Evolutionary conservation across 2,329 filamentous ascomycete genomes (phyloP).

Genomic region (Incumbomyces lentus): DNA sequence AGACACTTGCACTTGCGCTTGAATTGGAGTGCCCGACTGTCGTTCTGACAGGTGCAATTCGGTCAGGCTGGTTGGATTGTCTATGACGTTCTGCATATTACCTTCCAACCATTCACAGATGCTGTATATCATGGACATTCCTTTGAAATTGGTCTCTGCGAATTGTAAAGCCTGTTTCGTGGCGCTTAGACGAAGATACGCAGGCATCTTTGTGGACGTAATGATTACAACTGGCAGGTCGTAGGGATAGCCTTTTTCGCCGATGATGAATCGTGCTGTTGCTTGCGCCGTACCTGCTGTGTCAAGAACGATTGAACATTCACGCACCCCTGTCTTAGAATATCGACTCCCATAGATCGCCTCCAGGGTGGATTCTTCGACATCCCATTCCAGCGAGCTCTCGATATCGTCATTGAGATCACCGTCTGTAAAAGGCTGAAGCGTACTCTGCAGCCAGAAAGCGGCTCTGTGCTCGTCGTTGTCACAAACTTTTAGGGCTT

Average conservation of each 20-base stretch:
- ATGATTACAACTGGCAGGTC: constrained; percentile 53
- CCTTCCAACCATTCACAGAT: constrained; percentile 86
- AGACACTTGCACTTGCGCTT: background rate
- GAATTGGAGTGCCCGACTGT: background rate
- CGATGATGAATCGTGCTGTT: constrained; percentile 56
- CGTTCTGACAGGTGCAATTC: constrained; percentile 60
- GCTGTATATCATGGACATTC: constrained; percentile 85
- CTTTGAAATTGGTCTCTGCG: constrained; percentile 59
- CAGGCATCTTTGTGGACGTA: constrained; percentile 53
- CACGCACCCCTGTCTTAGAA: constrained; percentile 46
- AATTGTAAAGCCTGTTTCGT: constrained; percentile 66
- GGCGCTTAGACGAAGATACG: constrained; percentile 86
- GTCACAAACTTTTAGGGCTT: constrained; percentile 58
- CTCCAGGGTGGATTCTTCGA: constrained; percentile 73
- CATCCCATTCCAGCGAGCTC: constrained; percentile 58
- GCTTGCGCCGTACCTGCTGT: constrained; percentile 4
- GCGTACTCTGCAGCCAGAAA: constrained; percentile 62
- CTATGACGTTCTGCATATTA: constrained; percentile 70
- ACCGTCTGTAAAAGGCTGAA: constrained; percentile 28
- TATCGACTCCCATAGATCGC: constrained; percentile 76
- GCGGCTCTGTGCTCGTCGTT: constrained; percentile 70
- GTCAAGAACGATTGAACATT: constrained; percentile 62
- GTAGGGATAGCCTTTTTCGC: constrained; percentile 58
- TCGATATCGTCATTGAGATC: background rate
- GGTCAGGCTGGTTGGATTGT: constrained; percentile 69